Percentiles rank a stretch among this genome's conserved stretches.
phyloP scores from a whole-genome alignment of 2,329 filamentous ascomycete genomes.

The Venturia asperata region DNA sequence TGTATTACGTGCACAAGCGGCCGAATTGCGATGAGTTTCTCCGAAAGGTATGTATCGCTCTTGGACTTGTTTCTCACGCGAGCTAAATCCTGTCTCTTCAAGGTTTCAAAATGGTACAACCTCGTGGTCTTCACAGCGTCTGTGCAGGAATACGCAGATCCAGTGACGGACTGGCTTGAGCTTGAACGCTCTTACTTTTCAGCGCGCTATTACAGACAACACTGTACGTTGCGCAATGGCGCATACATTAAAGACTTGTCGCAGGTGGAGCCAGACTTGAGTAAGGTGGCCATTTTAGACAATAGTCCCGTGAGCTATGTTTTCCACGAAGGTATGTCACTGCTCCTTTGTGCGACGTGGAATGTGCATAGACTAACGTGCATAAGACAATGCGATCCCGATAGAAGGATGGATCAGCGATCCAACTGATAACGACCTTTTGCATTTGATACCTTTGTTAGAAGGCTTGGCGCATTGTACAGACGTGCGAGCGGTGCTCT shows the following conservation, averaged over 20 bases:
- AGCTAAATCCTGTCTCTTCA: constrained; percentile 19
- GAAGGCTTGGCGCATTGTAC: constrained; percentile 96
- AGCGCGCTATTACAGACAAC: constrained; percentile 87
- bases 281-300: constrained; percentile 97
- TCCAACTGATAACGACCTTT: constrained; percentile 89
- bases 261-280: constrained; percentile 91
- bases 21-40: constrained; percentile 96
- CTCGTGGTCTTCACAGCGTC: constrained; percentile 94
- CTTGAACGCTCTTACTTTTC: constrained; percentile 95
- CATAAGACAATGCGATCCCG: constrained; percentile 92
- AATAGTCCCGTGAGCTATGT: constrained; percentile 98
- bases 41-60: constrained; percentile 52
- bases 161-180: constrained; percentile 97
- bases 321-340: constrained; percentile 81
- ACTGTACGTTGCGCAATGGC: constrained; percentile 91
- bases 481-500: constrained; percentile 85
- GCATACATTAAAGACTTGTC: constrained; percentile 98
- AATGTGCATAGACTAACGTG: neutral
- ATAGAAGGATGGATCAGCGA: constrained; percentile 99
- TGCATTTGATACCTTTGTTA: constrained; percentile 85
- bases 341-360: neutral
- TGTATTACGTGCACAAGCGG: constrained; percentile 98
- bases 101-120: constrained; percentile 97
- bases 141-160: constrained; percentile 96
- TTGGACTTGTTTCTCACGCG: neutral